Percentiles rank a stretch among this genome's conserved stretches.
Evolutionary conservation across 345 rosid species (phyloP).

Genomic region (Eucalyptus virginea): DNA sequence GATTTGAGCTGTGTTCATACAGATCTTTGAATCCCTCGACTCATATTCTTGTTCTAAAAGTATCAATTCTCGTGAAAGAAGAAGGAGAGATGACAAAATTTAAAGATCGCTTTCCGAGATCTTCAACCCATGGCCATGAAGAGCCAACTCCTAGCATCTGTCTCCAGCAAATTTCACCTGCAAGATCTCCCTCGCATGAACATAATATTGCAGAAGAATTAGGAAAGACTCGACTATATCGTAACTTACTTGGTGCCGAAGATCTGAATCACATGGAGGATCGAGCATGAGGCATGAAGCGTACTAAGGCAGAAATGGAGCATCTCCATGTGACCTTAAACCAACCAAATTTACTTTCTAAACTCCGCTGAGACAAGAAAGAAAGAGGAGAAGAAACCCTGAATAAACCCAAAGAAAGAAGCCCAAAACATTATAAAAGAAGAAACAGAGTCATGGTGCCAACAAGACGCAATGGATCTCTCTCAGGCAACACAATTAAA

Average conservation of each 20-base stretch:
- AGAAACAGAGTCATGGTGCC: conserved; percentile 56
- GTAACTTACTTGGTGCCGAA: background rate
- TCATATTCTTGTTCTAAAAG: background rate
- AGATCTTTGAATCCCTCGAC: background rate
- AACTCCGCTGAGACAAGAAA: background rate
- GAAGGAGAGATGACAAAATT: background rate
- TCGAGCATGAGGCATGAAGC: background rate
- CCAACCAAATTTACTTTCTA: background rate
- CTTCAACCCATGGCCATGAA: background rate
- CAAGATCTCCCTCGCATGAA: background rate
- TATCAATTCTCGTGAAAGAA: background rate
- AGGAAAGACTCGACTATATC: background rate
- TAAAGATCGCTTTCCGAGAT: background rate
- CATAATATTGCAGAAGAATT: background rate
- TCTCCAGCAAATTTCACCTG: background rate
- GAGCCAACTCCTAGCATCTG: background rate
- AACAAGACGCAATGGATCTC: conserved; percentile 70
- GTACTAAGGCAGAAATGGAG: background rate
- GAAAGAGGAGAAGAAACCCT: background rate
- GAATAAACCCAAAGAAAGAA: background rate
- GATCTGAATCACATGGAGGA: background rate
- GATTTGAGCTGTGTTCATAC: background rate
- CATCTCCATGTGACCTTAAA: background rate
- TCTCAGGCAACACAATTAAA: conserved; percentile 27
- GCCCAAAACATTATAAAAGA: background rate